These are phyloP conservation scores for Liquidambar formosana DNA, from an alignment of 164 flowering plant species.

Conservation along the genomic window DNA sequence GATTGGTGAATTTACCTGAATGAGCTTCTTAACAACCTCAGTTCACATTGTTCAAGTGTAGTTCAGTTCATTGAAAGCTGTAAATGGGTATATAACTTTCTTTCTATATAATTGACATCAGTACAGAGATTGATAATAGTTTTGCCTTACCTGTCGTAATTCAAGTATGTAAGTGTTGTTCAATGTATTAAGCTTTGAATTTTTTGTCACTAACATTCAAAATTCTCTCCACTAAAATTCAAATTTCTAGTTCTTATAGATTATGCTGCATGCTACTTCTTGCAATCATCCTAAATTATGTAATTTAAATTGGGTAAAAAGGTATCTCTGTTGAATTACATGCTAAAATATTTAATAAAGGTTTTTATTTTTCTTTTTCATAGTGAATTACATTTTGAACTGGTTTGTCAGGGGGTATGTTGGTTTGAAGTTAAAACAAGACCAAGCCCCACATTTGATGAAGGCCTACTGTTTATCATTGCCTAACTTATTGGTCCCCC, in stretches of 20 bases:
- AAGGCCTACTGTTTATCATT: slow-evolving; percentile 51
- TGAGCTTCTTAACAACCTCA: neutral
- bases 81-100: too few relatives aligned
- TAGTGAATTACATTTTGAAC: slow-evolving; percentile 57
- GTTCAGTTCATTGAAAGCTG: neutral
- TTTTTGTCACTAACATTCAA: too few relatives aligned
- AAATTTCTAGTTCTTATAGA: neutral
- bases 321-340: slow-evolving; percentile 3
- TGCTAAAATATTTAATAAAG: slow-evolving; percentile 11
- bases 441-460: slow-evolving; percentile 75
- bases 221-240: neutral
- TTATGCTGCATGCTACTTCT: neutral
- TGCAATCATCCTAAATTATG: neutral
- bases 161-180: too few relatives aligned
- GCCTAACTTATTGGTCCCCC: slow-evolving; percentile 55
- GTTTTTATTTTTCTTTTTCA: slow-evolving; percentile 25
- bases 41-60: neutral
- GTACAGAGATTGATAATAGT: neutral
- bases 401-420: slow-evolving; percentile 84
- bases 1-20: neutral
- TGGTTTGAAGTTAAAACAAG: slow-evolving; percentile 88
- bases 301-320: slow-evolving; percentile 2
- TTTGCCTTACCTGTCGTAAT: too few relatives aligned
- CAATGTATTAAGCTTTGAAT: too few relatives aligned
- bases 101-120: neutral